Evolutionary conservation across 306 rosid genomes (phyloP).

Genomic region (Quercus variabilis): DNA sequence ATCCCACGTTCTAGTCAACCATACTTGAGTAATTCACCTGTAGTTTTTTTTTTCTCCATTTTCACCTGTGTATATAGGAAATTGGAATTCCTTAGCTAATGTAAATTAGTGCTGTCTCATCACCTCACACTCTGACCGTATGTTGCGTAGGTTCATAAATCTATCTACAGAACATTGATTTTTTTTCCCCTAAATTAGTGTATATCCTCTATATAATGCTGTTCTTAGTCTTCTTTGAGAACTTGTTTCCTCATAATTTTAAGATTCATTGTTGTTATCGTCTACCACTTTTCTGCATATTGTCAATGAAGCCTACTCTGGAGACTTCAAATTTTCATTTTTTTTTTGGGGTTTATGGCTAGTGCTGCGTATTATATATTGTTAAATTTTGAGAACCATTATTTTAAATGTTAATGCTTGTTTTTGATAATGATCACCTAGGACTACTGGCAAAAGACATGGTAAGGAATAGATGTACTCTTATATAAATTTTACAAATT

Average conservation of each 20-base stretch:
- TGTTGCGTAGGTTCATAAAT: background rate
- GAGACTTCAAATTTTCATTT: background rate
- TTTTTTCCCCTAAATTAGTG: background rate
- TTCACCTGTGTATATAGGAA: background rate
- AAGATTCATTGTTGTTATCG: background rate
- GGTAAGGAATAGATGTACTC: background rate
- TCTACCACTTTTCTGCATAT: background rate
- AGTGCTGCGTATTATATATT: background rate
- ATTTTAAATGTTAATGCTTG: background rate
- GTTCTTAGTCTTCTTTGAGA: background rate
- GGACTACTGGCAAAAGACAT: background rate
- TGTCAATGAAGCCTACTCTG: background rate
- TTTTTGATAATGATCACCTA: background rate
- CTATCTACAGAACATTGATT: background rate
- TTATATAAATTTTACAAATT: background rate
- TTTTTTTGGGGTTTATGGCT: background rate
- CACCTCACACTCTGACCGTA: conserved; percentile 3
- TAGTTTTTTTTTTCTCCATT: background rate
- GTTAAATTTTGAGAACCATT: background rate
- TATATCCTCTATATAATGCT: background rate
- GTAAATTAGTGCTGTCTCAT: background rate
- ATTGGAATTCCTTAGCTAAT: background rate
- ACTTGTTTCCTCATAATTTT: background rate
- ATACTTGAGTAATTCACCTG: background rate
- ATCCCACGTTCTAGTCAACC: background rate